phyloP scores from a whole-genome alignment of 192 early-diverging fungal species.

The Geranomyces michiganensis region DNA sequence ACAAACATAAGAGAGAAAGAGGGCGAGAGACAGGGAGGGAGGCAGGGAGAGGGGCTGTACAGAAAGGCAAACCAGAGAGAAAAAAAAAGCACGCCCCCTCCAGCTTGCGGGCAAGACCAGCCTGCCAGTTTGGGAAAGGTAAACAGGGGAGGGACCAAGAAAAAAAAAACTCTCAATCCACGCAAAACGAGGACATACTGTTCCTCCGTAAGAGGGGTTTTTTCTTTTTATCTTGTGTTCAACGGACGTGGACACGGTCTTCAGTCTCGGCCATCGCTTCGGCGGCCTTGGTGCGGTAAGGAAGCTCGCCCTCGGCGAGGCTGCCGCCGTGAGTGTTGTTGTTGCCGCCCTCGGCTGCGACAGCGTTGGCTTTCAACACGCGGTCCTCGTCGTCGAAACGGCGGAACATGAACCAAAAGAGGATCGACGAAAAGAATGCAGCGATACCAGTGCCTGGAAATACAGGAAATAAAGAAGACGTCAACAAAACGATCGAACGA shows the following conservation, averaged over 20 bases:
- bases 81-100: too few relatives aligned
- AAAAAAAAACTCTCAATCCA: not conserved
- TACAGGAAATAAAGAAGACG: too few relatives aligned
- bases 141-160: not conserved
- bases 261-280: conserved; percentile 1
- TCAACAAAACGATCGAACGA: too few relatives aligned
- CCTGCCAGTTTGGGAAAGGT: too few relatives aligned
- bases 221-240: not conserved
- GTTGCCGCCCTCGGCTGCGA: not conserved
- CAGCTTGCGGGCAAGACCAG: too few relatives aligned
- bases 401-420: conserved; percentile 21
- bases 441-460: conserved; percentile 9
- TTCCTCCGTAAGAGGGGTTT: too few relatives aligned
- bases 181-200: not conserved
- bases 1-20: not conserved
- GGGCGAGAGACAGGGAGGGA: not conserved
- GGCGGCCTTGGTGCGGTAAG: not conserved
- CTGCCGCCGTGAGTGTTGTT: not conserved
- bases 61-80: too few relatives aligned
- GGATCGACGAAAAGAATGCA: conserved; percentile 2
- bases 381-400: conserved; percentile 21
- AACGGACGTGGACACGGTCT: conserved; percentile 9
- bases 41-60: too few relatives aligned
- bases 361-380: not conserved
- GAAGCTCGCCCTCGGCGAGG: not conserved